Evolutionary conservation across 2,329 filamentous ascomycete species (phyloP).

Genomic region (Trichoderma atroviride): DNA sequence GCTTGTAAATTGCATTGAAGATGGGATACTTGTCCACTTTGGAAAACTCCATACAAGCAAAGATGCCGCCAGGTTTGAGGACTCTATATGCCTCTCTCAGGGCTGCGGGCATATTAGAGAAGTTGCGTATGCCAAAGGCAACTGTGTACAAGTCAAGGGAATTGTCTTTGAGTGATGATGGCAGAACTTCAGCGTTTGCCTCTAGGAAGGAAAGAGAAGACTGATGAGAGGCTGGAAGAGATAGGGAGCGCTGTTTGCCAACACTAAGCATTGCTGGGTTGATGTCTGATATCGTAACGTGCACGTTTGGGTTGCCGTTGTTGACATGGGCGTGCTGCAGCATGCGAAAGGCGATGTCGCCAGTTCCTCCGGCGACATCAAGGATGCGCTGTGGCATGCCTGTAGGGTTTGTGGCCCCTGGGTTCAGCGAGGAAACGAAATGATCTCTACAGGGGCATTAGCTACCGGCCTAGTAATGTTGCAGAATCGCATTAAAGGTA

Average conservation of each 20-base stretch:
- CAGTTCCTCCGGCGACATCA: slow-evolving; percentile 94
- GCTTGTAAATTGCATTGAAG: slow-evolving; percentile 86
- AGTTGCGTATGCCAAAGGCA: slow-evolving; percentile 96
- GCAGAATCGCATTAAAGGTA: background rate
- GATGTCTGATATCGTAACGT: slow-evolving; percentile 92
- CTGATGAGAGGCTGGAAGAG: slow-evolving; percentile 58
- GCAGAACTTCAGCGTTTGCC: slow-evolving; percentile 83
- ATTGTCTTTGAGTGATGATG: slow-evolving; percentile 61
- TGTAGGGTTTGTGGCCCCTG: slow-evolving; percentile 60
- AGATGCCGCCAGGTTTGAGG: slow-evolving; percentile 90
- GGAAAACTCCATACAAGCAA: slow-evolving; percentile 94
- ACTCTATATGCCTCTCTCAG: slow-evolving; percentile 83
- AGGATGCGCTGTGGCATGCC: slow-evolving; percentile 70
- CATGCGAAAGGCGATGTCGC: slow-evolving; percentile 96
- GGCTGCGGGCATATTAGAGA: slow-evolving; percentile 85
- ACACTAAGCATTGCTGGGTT: slow-evolving; percentile 93
- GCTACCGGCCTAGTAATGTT: background rate
- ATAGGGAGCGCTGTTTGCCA: slow-evolving; percentile 74
- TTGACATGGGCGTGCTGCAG: slow-evolving; percentile 87
- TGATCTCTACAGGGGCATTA: slow-evolving; percentile 63
- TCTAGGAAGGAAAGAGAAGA: slow-evolving; percentile 74
- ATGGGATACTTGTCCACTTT: slow-evolving; percentile 75
- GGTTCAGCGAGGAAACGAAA: slow-evolving; percentile 90
- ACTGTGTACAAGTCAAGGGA: slow-evolving; percentile 96
- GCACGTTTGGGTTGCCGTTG: slow-evolving; percentile 71